These are phyloP conservation scores for Lycium barbarum DNA, from an alignment of 257 asterid species.

Conservation along the genomic window DNA sequence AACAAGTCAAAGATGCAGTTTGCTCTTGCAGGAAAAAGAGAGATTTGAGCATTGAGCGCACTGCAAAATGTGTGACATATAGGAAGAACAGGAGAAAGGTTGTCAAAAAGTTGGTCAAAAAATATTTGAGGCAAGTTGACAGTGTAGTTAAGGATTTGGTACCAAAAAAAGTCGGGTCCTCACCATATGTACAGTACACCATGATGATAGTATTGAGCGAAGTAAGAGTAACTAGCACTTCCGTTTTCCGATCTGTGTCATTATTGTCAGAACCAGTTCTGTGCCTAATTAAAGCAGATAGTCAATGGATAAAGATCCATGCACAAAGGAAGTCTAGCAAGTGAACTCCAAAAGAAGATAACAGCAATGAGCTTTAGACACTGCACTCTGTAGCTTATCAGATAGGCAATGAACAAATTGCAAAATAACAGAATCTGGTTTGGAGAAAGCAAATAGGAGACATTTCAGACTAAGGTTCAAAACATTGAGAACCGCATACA, in stretches of 20 bases:
- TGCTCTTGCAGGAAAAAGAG: too few relatives aligned
- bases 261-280: slow-evolving; percentile 2
- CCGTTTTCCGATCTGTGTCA: neutral
- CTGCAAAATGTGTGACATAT: too few relatives aligned
- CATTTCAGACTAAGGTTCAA: slow-evolving; percentile 32
- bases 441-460: slow-evolving; percentile 33
- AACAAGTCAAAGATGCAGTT: too few relatives aligned
- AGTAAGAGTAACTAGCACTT: neutral
- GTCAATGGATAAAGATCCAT: neutral
- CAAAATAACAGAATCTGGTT: neutral
- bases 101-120: too few relatives aligned
- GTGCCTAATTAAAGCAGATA: neutral
- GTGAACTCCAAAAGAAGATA: slow-evolving; percentile 26
- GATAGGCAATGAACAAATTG: neutral
- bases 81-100: too few relatives aligned
- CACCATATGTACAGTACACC: too few relatives aligned
- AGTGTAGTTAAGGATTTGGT: too few relatives aligned
- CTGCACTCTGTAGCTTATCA: neutral
- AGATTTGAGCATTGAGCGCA: too few relatives aligned
- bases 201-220: neutral
- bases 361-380: neutral
- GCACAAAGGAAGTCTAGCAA: slow-evolving; percentile 2
- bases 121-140: too few relatives aligned
- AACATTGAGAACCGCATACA: slow-evolving; percentile 39
- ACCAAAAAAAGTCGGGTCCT: too few relatives aligned